Conservation (phyloP, 1,139 yeast species). For the Meyerozyma athensensis region DNA sequence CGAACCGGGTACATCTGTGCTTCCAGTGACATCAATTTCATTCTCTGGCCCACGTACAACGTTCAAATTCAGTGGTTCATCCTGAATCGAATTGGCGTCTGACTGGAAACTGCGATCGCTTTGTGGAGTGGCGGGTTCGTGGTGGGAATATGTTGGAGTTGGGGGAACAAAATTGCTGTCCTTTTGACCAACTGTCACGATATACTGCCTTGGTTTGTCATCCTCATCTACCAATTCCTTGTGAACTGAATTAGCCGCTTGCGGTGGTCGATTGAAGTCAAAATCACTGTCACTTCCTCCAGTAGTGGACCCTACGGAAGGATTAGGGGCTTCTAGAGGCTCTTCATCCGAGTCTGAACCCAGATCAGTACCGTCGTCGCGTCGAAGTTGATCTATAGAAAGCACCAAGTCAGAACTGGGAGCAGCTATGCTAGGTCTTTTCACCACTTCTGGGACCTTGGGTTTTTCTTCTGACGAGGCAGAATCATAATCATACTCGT, state of each 20-base stretch:
- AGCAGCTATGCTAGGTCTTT: background rate
- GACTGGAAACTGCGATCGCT: constrained; percentile 33
- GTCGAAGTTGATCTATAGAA: constrained; percentile 29
- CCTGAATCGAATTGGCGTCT: constrained; percentile 35
- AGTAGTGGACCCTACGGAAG: background rate
- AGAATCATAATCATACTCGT: constrained; percentile 29
- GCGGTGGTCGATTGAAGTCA: constrained; percentile 3
- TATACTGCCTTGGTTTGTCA: background rate
- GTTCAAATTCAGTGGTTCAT: constrained; percentile 28
- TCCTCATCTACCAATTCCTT: background rate
- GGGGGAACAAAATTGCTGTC: constrained; percentile 22
- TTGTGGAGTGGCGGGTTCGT: constrained; percentile 25
- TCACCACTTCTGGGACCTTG: background rate
- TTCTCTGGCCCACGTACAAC: constrained; percentile 9
- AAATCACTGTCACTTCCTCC: constrained; percentile 1
- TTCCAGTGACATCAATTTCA: background rate
- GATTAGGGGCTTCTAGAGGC: background rate
- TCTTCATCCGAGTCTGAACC: constrained; percentile 15
- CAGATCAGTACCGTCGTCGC: constrained; percentile 15
- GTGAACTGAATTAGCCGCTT: background rate
- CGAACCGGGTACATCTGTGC: background rate
- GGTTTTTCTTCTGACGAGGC: constrained; percentile 8
- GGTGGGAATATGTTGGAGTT: constrained; percentile 22
- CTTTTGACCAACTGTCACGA: background rate
- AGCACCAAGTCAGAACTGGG: constrained; percentile 22